Conservation (phyloP, 495 filamentous ascomycete genomes). For the Podospora sp. region DNA sequence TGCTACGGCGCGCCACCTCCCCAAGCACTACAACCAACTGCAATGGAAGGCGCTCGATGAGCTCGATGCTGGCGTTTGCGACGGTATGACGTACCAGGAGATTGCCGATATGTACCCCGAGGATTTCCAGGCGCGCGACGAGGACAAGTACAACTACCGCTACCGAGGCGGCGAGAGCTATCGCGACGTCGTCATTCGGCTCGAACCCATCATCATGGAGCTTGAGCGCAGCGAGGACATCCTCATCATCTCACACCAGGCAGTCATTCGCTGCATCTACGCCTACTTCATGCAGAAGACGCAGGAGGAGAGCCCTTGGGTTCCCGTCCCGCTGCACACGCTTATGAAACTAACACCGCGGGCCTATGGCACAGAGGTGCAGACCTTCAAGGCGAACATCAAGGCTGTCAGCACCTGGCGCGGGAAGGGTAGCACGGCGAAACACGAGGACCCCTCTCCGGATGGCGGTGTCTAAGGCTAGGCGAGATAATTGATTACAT, state of each 20-base stretch:
- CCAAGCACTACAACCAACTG: slow-evolving; percentile 77
- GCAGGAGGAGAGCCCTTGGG: slow-evolving; percentile 94
- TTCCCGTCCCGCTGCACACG: slow-evolving; percentile 86
- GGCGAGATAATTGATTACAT: not conserved
- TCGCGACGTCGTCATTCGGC: slow-evolving; percentile 93
- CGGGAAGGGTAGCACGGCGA: slow-evolving; percentile 86
- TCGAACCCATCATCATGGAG: slow-evolving; percentile 99
- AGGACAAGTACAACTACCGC: slow-evolving; percentile 98
- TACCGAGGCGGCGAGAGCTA: slow-evolving; percentile 97
- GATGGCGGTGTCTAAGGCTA: slow-evolving; percentile 36
- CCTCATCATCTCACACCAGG: slow-evolving; percentile 96
- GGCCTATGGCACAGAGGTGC: slow-evolving; percentile 89
- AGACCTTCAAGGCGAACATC: slow-evolving; percentile 85
- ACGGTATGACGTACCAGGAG: slow-evolving; percentile 90
- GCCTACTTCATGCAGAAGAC: slow-evolving; percentile 97
- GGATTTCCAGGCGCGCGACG: slow-evolving; percentile 90
- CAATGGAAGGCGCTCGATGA: slow-evolving; percentile 99
- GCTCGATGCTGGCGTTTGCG: slow-evolving; percentile 93
- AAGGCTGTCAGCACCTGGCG: slow-evolving; percentile 94
- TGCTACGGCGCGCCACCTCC: slow-evolving; percentile 81
- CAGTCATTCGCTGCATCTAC: slow-evolving; percentile 94
- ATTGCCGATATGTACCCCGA: slow-evolving; percentile 89
- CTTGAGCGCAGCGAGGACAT: slow-evolving; percentile 94
- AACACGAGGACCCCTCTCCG: slow-evolving; percentile 57
- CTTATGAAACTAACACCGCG: slow-evolving; percentile 93